Percentiles rank a stretch among this genome's conserved stretches.
These are phyloP conservation scores for Colletotrichum musae DNA, from an alignment of 2,329 filamentous ascomycete genomes.

Conservation along the genomic window DNA sequence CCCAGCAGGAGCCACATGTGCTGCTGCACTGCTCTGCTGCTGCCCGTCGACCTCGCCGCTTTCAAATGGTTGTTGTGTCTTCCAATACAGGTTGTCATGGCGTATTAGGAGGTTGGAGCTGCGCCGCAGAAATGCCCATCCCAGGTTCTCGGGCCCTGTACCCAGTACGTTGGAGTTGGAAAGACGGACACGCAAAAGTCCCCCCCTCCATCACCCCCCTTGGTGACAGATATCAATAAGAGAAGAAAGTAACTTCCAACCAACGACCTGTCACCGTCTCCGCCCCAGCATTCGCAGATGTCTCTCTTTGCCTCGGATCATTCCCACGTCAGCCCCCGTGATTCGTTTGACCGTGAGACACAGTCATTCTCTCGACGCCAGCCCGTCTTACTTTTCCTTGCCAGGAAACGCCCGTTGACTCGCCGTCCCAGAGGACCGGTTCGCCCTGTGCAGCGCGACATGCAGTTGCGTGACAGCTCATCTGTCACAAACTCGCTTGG, in stretches of 20 bases:
- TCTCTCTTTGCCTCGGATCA: not conserved
- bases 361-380: not conserved
- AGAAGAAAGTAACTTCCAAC: constrained; percentile 6
- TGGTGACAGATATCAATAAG: not conserved
- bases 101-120: not conserved
- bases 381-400: not conserved
- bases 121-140: constrained; percentile 28
- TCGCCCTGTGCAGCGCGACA: constrained; percentile 16
- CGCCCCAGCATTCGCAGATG: constrained; percentile 5
- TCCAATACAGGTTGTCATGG: not conserved
- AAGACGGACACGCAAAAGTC: constrained; percentile 8
- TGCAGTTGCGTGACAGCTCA: constrained; percentile 19
- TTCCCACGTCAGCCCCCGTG: not conserved
- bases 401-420: not conserved
- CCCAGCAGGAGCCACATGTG: constrained; percentile 10
- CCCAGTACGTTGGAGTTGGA: constrained; percentile 6
- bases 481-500: constrained; percentile 26
- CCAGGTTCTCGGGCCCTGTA: constrained; percentile 30
- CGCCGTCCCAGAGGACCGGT: constrained; percentile 26
- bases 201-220: not conserved
- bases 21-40: not conserved
- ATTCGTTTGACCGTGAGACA: constrained; percentile 19
- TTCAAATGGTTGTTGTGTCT: not conserved
- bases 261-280: not conserved
- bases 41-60: not conserved